These are phyloP conservation scores for Fragilaria radians DNA, from an alignment of 108 stramenopile species.

Conservation along the genomic window DNA sequence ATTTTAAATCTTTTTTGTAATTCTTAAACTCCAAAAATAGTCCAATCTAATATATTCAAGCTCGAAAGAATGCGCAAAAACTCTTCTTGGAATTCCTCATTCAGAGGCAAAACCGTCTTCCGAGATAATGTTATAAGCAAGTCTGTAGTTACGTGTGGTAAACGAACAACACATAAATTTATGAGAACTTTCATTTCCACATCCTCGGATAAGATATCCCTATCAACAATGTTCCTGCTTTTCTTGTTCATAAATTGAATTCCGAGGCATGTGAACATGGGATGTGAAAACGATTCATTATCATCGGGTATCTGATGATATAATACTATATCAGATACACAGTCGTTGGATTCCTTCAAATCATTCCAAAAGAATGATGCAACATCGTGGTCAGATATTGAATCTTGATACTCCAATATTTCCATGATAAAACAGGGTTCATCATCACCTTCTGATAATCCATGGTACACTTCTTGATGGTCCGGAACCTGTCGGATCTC, in stretches of 20 bases:
- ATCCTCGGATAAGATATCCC: slow-evolving; percentile 11
- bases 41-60: slow-evolving; percentile 50
- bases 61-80: slow-evolving; percentile 23
- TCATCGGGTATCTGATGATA: slow-evolving; percentile 1
- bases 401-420: slow-evolving; percentile 44
- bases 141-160: slow-evolving; percentile 47
- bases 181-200: slow-evolving; percentile 33
- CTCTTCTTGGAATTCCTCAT: neutral
- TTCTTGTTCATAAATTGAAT: slow-evolving; percentile 26
- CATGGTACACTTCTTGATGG: slow-evolving; percentile 57
- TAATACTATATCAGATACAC: slow-evolving; percentile 6
- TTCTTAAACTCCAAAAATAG: slow-evolving; percentile 27
- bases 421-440: slow-evolving; percentile 54
- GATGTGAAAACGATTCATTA: neutral
- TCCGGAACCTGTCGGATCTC: slow-evolving; percentile 69
- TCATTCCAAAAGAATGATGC: slow-evolving; percentile 53
- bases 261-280: slow-evolving; percentile 21
- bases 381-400: slow-evolving; percentile 30
- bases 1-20: no score
- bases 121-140: slow-evolving; percentile 54
- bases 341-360: slow-evolving; percentile 55
- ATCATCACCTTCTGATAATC: slow-evolving; percentile 34
- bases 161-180: slow-evolving; percentile 51
- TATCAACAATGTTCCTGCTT: slow-evolving; percentile 12
- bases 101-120: neutral